Evolutionary conservation across 148 eudicot genomes (phyloP), one percentile per base, ranked within the genome.

Genomic region (Euryodendron excelsum): DNA sequence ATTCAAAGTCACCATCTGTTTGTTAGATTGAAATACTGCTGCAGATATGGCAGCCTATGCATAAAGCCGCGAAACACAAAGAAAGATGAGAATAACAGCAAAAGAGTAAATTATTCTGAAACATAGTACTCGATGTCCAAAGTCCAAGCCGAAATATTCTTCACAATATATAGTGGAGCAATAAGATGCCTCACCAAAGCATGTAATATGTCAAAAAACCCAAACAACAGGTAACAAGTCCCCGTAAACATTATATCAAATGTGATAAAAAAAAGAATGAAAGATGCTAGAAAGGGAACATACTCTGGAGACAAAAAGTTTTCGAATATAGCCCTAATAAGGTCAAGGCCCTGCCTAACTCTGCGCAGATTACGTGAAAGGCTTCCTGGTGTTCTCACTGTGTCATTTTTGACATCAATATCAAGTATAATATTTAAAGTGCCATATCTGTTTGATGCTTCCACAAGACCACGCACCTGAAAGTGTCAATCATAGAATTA

Each of bases 261-360:
- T 59, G n/a, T 14, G 25, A 65, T n/a, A 65, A 75, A 45, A 59
- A n/a, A n/a, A n/a, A n/a, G n/a, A n/a, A n/a, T n/a, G 15, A 17
- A 68, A 68, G 74, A 36, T 66, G 74, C 50, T 5, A 69, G 1
- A 33, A 44, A 66, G 59, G 45, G 39, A 27, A 81, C 91, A 48
- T 91, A 95, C 97, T 82, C 78, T 48, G 91, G 70, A 50, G 91
- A 79, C 78, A 95, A 78, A 77, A 93, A 93, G 39, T 91, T 91
- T 80, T 88, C 87, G 82, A 95, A 91, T 37, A 95, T 62, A 74
- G 89, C 94, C 84, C 94, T 81, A 77, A 95, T 85, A 60, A 95
- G 99, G 78, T 95, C 99, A 12, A 95, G 90, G 28, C 99, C 99
- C 89, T 95, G 99, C 82, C 99, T 83, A 81, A 95, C 99, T 82